Conservation (phyloP, 1,139 yeast genomes). For the Suhomyces bokatorum region DNA sequence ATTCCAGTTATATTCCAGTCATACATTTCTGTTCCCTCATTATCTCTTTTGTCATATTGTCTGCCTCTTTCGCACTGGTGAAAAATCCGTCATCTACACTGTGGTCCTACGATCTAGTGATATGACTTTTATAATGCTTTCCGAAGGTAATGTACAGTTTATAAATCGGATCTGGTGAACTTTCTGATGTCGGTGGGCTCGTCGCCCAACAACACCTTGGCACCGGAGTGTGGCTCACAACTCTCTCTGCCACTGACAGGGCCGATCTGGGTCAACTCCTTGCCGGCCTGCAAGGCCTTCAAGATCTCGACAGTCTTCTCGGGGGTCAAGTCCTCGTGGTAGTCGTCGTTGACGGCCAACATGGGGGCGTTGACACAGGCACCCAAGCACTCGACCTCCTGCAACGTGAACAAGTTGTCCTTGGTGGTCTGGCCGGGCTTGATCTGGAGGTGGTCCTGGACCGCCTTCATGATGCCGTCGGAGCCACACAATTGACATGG, state of each 20-base stretch:
- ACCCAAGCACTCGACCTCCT: slow-evolving; percentile 90
- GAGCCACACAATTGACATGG: slow-evolving; percentile 88
- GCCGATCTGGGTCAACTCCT: slow-evolving; percentile 59
- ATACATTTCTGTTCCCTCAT: too few relatives aligned
- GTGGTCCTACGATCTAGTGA: too few relatives aligned
- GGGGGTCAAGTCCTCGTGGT: slow-evolving; percentile 77
- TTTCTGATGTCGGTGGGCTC: slow-evolving; percentile 71
- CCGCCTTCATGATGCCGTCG: slow-evolving; percentile 73
- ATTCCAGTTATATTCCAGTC: too few relatives aligned
- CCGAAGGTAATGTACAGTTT: slow-evolving; percentile 15
- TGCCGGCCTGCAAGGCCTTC: slow-evolving; percentile 64
- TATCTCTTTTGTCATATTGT: too few relatives aligned
- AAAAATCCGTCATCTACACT: background rate
- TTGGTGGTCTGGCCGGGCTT: slow-evolving; percentile 79
- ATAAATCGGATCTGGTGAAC: slow-evolving; percentile 54
- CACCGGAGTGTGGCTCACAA: slow-evolving; percentile 79
- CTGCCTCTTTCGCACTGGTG: too few relatives aligned
- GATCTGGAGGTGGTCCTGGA: slow-evolving; percentile 59
- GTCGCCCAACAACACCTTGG: slow-evolving; percentile 58
- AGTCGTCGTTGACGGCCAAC: slow-evolving; percentile 83
- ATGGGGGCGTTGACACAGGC: slow-evolving; percentile 93
- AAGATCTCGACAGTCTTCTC: slow-evolving; percentile 63
- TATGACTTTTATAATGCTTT: slow-evolving; percentile 7
- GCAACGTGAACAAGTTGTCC: slow-evolving; percentile 76
- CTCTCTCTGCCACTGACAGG: slow-evolving; percentile 68